These are phyloP conservation scores for Neonectria faginata DNA, from an alignment of 2,329 filamentous ascomycete species.

Conservation along the genomic window DNA sequence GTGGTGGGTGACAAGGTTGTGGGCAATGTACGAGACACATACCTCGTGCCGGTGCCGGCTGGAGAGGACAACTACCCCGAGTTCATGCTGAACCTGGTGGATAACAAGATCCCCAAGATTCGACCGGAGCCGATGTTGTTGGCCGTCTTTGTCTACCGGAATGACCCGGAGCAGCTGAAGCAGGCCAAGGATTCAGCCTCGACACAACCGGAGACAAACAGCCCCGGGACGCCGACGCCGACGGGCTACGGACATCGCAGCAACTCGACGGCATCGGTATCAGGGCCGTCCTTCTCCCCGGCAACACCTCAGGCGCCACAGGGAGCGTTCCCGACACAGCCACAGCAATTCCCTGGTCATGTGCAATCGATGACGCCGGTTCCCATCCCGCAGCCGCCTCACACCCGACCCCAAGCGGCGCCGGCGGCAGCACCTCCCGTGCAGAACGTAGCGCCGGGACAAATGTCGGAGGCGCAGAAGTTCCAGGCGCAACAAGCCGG, in stretches of 20 bases:
- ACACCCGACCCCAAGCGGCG: constrained; percentile 33
- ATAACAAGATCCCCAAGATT: constrained; percentile 80
- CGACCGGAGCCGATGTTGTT: constrained; percentile 82
- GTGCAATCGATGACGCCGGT: constrained; percentile 51
- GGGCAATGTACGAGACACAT: constrained; percentile 86
- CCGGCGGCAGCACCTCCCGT: constrained; percentile 28
- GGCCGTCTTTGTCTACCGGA: constrained; percentile 85
- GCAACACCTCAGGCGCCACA: constrained; percentile 56
- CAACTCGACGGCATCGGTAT: constrained; percentile 56
- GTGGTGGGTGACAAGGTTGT: constrained; percentile 83
- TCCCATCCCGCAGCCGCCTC: constrained; percentile 52
- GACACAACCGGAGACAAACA: constrained; percentile 29
- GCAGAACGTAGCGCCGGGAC: constrained; percentile 30
- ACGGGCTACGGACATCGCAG: constrained; percentile 54
- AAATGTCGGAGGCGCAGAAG: constrained; percentile 51
- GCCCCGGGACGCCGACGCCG: constrained; percentile 51
- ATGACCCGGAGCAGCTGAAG: constrained; percentile 59
- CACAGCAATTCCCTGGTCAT: constrained; percentile 49
- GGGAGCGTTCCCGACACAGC: constrained; percentile 50
- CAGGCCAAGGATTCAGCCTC: constrained; percentile 40
- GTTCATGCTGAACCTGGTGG: constrained; percentile 89
- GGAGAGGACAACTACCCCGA: constrained; percentile 80
- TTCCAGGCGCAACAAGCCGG: constrained; percentile 63
- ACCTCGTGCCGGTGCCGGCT: constrained; percentile 85
- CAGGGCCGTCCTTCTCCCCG: constrained; percentile 66